A percentile compares a stretch with the other conserved stretches of the same genome.
Conservation (phyloP, 768 basidiomycete species). For the Lactarius trivialis region DNA sequence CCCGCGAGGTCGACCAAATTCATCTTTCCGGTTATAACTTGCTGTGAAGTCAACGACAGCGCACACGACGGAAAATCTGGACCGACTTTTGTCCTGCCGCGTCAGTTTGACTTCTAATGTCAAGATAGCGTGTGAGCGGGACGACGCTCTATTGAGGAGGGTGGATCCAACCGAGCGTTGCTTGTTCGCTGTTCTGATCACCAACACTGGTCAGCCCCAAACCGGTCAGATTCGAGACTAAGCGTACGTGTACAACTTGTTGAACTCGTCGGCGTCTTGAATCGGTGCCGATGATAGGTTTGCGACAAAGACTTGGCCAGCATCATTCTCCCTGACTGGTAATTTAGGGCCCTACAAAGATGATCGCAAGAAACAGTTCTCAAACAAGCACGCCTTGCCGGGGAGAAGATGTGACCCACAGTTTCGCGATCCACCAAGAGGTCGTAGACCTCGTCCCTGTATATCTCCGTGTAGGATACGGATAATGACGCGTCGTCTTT, state of each 20-base stretch:
- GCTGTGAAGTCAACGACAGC: background rate
- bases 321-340: conserved; percentile 47
- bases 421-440: conserved; percentile 67
- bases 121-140: conserved; percentile 83
- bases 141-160: conserved; percentile 76
- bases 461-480: conserved; percentile 84
- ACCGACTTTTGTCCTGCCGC: conserved; percentile 48
- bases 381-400: background rate
- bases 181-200: conserved; percentile 57
- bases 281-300: conserved; percentile 40
- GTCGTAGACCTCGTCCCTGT: conserved; percentile 88
- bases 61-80: background rate
- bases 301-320: conserved; percentile 49
- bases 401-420: conserved; percentile 34
- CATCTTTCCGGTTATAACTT: conserved; percentile 64
- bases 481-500: conserved; percentile 40
- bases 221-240: background rate
- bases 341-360: conserved; percentile 44
- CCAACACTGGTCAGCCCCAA: background rate
- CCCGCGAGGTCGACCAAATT: conserved; percentile 88
- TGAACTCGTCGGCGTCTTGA: conserved; percentile 42
- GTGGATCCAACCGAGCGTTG: conserved; percentile 83
- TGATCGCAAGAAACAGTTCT: background rate
- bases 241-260: conserved; percentile 40
- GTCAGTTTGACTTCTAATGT: conserved; percentile 61